Conservation (phyloP, 192 early-diverging fungal species). For the Coemansia sp. region DNA sequence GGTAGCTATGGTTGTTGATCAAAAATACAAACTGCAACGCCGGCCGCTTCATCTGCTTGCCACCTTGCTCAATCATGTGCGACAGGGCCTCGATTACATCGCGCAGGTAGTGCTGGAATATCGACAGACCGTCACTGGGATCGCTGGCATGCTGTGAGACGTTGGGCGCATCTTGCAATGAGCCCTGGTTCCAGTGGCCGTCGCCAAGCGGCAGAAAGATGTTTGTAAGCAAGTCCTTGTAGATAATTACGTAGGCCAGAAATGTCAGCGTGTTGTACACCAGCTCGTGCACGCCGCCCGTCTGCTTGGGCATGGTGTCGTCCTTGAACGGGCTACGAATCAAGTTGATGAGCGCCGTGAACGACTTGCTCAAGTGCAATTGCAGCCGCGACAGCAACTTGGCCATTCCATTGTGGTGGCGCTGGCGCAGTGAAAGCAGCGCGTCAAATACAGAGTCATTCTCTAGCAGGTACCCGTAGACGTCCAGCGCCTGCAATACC, state of each 20-base stretch:
- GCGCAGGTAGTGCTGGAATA: constrained; percentile 56
- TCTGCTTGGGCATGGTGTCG: constrained; percentile 51
- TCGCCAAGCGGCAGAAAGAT: constrained; percentile 54
- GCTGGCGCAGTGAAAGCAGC: constrained; percentile 32
- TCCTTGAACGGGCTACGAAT: constrained; percentile 48
- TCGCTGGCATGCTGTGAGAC: constrained; percentile 50
- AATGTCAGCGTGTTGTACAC: constrained; percentile 49
- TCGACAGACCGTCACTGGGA: constrained; percentile 51
- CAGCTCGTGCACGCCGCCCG: constrained; percentile 49
- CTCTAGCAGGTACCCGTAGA: constrained; percentile 50
- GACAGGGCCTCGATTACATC: constrained; percentile 51
- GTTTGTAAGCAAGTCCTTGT: constrained; percentile 50
- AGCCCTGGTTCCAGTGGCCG: constrained; percentile 49
- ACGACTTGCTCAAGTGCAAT: constrained; percentile 43
- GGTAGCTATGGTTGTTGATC: constrained; percentile 53
- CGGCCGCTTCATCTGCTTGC: constrained; percentile 55
- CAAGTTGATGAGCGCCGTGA: constrained; percentile 34
- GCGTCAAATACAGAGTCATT: constrained; percentile 36
- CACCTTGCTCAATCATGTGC: constrained; percentile 42
- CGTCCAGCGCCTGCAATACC: constrained; percentile 50
- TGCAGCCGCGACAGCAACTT: constrained; percentile 43
- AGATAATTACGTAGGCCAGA: constrained; percentile 44
- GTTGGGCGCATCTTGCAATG: constrained; percentile 19
- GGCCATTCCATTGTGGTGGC: constrained; percentile 38
- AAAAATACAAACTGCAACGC: constrained; percentile 52